phyloP scores from a whole-genome alignment of 257 asterid genomes.

The Solanum verrucosum region DNA sequence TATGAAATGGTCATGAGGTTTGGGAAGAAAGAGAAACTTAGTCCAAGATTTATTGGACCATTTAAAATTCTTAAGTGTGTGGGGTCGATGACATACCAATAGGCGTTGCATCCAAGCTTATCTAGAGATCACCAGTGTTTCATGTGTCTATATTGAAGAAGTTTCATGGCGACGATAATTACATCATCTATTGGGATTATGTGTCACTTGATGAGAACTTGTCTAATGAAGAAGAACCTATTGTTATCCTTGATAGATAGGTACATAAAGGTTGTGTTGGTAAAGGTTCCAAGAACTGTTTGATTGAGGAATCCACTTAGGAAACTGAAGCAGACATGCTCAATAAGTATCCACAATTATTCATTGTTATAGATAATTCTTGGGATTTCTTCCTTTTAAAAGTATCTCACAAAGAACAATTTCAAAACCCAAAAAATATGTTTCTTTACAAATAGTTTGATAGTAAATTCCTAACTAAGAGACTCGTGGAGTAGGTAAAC shows the following conservation, averaged over 20 bases:
- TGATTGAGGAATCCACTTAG: background rate
- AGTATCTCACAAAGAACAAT: background rate
- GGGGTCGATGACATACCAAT: no score
- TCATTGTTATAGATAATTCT: background rate
- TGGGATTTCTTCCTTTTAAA: background rate
- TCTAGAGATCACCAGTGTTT: no score
- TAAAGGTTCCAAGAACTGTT: no score
- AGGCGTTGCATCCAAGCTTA: no score
- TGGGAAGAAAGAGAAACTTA: no score
- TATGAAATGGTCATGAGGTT: no score
- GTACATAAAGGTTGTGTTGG: background rate
- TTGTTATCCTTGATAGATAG: background rate
- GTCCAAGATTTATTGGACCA: no score
- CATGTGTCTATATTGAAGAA: no score
- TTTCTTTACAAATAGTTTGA: background rate
- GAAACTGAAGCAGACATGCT: background rate
- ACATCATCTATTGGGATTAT: background rate
- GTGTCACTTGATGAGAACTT: background rate
- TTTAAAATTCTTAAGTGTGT: no score
- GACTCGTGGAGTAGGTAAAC: background rate
- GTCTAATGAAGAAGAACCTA: background rate
- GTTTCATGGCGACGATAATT: no score
- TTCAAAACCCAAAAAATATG: background rate
- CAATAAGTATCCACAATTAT: background rate
- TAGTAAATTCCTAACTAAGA: background rate